A percentile compares a stretch with the other conserved stretches of the same genome.
These are phyloP conservation scores for Nakataea oryzae DNA, from an alignment of 2,329 filamentous ascomycete genomes.

Conservation along the genomic window DNA sequence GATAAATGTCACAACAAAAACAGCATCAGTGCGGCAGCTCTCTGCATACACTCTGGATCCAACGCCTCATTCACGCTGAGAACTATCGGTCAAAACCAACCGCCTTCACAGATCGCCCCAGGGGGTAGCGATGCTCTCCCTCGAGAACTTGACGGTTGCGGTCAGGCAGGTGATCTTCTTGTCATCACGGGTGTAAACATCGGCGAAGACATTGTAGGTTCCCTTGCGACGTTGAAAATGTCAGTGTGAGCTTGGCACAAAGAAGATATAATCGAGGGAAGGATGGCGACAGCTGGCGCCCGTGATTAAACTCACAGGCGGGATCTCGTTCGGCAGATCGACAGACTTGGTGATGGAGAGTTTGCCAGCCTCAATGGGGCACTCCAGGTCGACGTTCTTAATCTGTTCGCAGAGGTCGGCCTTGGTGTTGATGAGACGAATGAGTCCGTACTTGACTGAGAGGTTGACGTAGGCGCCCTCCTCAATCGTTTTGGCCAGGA, in stretches of 20 bases:
- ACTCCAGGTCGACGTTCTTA: conserved; percentile 76
- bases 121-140: conserved; percentile 1
- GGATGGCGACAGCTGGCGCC: background rate
- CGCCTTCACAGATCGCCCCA: conserved; percentile 1
- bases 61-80: background rate
- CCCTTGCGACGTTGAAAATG: conserved; percentile 41
- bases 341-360: conserved; percentile 70
- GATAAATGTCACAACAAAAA: background rate
- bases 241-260: background rate
- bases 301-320: conserved; percentile 54
- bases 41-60: background rate
- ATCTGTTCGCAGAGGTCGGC: conserved; percentile 86
- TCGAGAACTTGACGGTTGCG: conserved; percentile 56
- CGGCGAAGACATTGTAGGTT: conserved; percentile 79
- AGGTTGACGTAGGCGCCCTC: conserved; percentile 74
- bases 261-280: conserved; percentile 5
- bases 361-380: conserved; percentile 74
- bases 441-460: conserved; percentile 88
- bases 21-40: background rate
- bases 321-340: conserved; percentile 76
- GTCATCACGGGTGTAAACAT: conserved; percentile 66
- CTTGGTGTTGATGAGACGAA: conserved; percentile 72
- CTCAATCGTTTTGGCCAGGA: conserved; percentile 60
- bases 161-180: conserved; percentile 79
- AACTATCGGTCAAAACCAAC: background rate